Percentiles rank a stretch among this genome's conserved stretches.
phyloP scores from a whole-genome alignment of 2,329 filamentous ascomycete genomes.

The Metarhizium rileyi region DNA sequence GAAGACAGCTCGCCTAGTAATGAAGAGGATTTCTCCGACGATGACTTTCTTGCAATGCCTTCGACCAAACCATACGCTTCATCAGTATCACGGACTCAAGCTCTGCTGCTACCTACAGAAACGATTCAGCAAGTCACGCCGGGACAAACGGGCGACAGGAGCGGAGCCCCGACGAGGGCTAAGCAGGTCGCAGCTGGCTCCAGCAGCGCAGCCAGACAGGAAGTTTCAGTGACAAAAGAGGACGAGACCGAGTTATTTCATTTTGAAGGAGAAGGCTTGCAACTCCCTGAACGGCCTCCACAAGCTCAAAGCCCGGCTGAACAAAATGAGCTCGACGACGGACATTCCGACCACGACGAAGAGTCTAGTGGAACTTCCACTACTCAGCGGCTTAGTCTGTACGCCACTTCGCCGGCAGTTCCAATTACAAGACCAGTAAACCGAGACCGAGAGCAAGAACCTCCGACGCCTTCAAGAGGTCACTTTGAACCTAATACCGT shows the following conservation, averaged over 20 bases:
- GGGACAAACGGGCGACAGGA: neutral
- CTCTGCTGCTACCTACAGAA: slow-evolving; percentile 12
- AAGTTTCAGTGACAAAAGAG: neutral
- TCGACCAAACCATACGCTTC: slow-evolving; percentile 10
- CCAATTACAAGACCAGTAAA: slow-evolving; percentile 17
- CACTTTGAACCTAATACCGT: slow-evolving; percentile 31
- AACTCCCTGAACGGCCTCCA: slow-evolving; percentile 12
- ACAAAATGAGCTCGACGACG: slow-evolving; percentile 18
- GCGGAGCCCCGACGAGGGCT: neutral
- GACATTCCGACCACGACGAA: slow-evolving; percentile 9
- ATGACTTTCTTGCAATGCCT: slow-evolving; percentile 31
- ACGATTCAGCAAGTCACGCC: slow-evolving; percentile 11
- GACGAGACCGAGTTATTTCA: slow-evolving; percentile 35
- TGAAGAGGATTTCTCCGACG: slow-evolving; percentile 28
- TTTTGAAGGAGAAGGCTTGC: slow-evolving; percentile 31
- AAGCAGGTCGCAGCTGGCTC: neutral
- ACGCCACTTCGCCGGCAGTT: slow-evolving; percentile 36
- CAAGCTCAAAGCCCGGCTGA: neutral
- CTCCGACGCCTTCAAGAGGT: slow-evolving; percentile 20
- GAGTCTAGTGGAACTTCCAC: neutral
- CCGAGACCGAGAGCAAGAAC: slow-evolving; percentile 13
- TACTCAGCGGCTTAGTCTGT: slow-evolving; percentile 14
- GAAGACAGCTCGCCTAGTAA: slow-evolving; percentile 6
- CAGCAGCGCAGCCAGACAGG: neutral
- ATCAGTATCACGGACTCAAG: neutral